phyloP scores from a whole-genome alignment of 2,329 filamentous ascomycete genomes.

The Dothistroma septosporum region DNA sequence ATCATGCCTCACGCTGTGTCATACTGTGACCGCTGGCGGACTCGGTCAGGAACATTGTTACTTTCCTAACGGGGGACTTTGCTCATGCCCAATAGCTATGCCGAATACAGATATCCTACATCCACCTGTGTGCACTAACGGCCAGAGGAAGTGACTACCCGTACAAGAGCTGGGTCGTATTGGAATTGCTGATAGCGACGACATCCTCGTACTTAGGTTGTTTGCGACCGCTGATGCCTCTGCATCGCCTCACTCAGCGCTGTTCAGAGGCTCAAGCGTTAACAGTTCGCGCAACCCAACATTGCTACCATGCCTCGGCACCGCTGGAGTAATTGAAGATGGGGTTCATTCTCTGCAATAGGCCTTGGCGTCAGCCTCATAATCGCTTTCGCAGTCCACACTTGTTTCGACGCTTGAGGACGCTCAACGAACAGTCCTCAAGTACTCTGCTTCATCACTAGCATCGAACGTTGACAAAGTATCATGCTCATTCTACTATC shows the following conservation, averaged over 20 bases:
- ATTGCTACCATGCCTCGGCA: too few relatives aligned
- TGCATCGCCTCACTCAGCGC: too few relatives aligned
- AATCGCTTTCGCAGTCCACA: neutral
- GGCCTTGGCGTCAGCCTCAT: neutral
- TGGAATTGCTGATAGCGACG: too few relatives aligned
- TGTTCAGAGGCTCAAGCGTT: too few relatives aligned
- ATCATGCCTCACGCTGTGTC: neutral
- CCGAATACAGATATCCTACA: neutral
- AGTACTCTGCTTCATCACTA: neutral
- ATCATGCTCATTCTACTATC: neutral
- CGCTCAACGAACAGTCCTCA: neutral
- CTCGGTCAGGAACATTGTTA: neutral
- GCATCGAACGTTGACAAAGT: neutral
- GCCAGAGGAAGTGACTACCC: too few relatives aligned
- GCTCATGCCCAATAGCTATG: neutral
- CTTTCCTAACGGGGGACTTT: neutral
- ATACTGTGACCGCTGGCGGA: neutral
- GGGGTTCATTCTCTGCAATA: neutral
- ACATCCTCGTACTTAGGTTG: too few relatives aligned
- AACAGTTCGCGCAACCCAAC: too few relatives aligned
- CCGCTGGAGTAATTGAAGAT: neutral
- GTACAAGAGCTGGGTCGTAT: too few relatives aligned
- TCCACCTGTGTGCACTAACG: too few relatives aligned
- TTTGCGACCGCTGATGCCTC: too few relatives aligned
- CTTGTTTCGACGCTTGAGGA: neutral